These are phyloP conservation scores for Blastobotrys peoriensis DNA, from an alignment of 805 yeast species.

Conservation along the genomic window DNA sequence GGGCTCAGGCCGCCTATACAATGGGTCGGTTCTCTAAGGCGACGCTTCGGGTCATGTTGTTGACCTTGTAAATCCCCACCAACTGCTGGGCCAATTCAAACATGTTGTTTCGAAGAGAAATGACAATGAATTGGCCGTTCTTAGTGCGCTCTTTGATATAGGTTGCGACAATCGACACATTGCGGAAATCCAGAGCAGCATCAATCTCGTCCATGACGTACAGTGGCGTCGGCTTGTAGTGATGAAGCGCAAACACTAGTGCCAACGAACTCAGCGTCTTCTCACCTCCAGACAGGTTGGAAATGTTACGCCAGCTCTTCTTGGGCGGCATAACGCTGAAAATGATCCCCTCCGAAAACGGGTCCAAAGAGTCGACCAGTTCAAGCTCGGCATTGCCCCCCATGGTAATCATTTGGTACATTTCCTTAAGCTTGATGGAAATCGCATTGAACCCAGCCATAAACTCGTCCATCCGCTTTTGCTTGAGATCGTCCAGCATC, in stretches of 20 bases:
- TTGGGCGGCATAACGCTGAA: conserved; percentile 99
- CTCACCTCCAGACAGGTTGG: conserved; percentile 96
- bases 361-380: conserved; percentile 90
- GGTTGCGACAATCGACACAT: conserved; percentile 95
- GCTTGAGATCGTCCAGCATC: conserved; percentile 61
- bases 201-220: conserved; percentile 99
- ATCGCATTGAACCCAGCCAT: conserved; percentile 88
- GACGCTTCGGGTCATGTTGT: conserved; percentile 83
- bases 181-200: conserved; percentile 95
- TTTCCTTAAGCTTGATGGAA: conserved; percentile 82
- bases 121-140: conserved; percentile 94
- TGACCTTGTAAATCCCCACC: conserved; percentile 91
- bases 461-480: conserved; percentile 76
- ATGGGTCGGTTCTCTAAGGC: conserved; percentile 53
- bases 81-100: conserved; percentile 91
- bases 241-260: conserved; percentile 90
- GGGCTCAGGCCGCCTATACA: background rate
- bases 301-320: conserved; percentile 93
- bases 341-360: conserved; percentile 94
- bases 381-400: conserved; percentile 99
- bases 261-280: conserved; percentile 94
- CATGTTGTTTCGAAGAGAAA: conserved; percentile 94
- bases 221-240: conserved; percentile 92
- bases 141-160: conserved; percentile 93
- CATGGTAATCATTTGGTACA: conserved; percentile 98